A percentile compares a stretch with the other conserved stretches of the same genome.
Evolutionary conservation across 78 protist genomes (phyloP).

Genomic region (slime mould (Dictyostelium discoideum)): DNA sequence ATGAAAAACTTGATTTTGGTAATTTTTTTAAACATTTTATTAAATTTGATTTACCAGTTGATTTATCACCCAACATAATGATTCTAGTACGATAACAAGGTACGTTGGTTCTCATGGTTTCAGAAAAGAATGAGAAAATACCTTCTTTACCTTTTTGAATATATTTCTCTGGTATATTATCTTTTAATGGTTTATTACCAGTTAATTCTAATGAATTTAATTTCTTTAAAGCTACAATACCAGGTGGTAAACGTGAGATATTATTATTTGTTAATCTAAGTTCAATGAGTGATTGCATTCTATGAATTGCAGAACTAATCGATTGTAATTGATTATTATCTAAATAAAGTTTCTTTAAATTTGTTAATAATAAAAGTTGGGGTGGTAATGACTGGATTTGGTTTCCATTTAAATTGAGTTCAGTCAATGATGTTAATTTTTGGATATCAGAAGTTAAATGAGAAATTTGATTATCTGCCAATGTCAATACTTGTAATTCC

Average conservation of each 20-base stretch:
- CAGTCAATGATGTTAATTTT: constrained; percentile 17
- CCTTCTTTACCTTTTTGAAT: constrained; percentile 60
- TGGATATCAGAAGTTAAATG: constrained; percentile 39
- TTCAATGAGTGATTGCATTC: constrained; percentile 64
- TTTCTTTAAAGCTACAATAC: constrained; percentile 66
- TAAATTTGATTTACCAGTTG: constrained; percentile 55
- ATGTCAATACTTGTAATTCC: constrained; percentile 42
- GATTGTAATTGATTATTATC: constrained; percentile 61
- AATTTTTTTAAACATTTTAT: constrained; percentile 50
- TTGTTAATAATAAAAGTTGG: constrained; percentile 30
- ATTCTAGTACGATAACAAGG: constrained; percentile 68
- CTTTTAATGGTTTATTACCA: constrained; percentile 59
- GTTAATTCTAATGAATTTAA: constrained; percentile 32
- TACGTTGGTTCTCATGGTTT: constrained; percentile 57
- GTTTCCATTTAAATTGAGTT: constrained; percentile 51
- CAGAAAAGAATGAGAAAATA: constrained; percentile 58
- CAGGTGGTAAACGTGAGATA: constrained; percentile 65
- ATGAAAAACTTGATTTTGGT: constrained; percentile 23
- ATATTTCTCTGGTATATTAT: constrained; percentile 56
- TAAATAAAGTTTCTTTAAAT: constrained; percentile 45
- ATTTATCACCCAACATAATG: constrained; percentile 48
- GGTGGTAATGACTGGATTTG: constrained; percentile 40
- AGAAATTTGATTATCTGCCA: constrained; percentile 44
- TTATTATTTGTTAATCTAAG: constrained; percentile 58
- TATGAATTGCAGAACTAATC: constrained; percentile 69